phyloP scores from a whole-genome alignment of 352 stramenopile genomes.

The Phytophthora foliorum region DNA sequence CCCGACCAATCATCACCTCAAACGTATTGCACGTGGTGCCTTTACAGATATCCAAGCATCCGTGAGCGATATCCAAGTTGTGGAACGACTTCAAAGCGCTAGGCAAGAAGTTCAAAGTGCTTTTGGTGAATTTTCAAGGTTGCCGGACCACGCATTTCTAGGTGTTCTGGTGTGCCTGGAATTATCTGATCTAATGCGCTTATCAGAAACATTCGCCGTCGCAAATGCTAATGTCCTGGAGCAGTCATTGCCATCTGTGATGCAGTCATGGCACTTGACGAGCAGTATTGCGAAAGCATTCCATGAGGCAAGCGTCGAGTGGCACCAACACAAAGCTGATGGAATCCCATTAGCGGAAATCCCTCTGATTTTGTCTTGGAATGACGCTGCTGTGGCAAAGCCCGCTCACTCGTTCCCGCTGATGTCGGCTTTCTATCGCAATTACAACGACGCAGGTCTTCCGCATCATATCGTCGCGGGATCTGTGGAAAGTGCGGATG shows the following conservation, averaged over 20 bases:
- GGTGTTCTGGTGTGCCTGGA: slow-evolving; percentile 64
- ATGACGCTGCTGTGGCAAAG: slow-evolving; percentile 23
- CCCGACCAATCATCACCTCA: slow-evolving; percentile 32
- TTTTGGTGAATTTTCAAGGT: slow-evolving; percentile 52
- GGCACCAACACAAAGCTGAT: not conserved
- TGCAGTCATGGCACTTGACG: slow-evolving; percentile 66
- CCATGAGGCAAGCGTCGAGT: slow-evolving; percentile 21
- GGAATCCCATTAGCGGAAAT: slow-evolving; percentile 20
- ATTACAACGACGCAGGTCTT: slow-evolving; percentile 53
- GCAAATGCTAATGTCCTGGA: slow-evolving; percentile 2
- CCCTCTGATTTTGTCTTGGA: slow-evolving; percentile 47
- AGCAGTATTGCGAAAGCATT: slow-evolving; percentile 57
- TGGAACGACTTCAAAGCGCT: slow-evolving; percentile 41
- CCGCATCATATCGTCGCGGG: slow-evolving; percentile 43
- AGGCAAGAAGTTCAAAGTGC: slow-evolving; percentile 7
- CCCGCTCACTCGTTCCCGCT: slow-evolving; percentile 40
- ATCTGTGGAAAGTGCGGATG: slow-evolving; percentile 58
- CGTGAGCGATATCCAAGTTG: slow-evolving; percentile 42
- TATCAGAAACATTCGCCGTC: slow-evolving; percentile 35
- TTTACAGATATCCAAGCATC: slow-evolving; percentile 59
- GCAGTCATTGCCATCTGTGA: slow-evolving; percentile 39
- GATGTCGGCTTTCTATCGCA: slow-evolving; percentile 53
- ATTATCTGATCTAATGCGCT: slow-evolving; percentile 42
- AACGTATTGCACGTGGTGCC: not conserved
- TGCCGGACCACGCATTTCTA: slow-evolving; percentile 55